Base-by-base conservation (phyloP, 139 green algal species). In the Dunaliella sp. region DNA sequence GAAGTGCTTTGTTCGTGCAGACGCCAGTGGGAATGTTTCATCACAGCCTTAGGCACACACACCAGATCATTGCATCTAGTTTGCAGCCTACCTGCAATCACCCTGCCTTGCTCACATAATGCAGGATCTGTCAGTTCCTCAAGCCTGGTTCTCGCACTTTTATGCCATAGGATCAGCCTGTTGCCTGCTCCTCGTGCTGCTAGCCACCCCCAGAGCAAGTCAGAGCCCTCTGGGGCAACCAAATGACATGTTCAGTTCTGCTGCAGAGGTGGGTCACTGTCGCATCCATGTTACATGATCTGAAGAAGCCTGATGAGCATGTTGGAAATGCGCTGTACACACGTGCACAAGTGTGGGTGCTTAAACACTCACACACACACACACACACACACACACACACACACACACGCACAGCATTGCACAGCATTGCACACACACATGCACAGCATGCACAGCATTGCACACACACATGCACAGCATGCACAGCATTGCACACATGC, bases 61-160 rank as follows among this genome's bases (percentile, higher is more conserved):
- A n/a, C n/a, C n/a, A n/a, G n/a, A n/a, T n/a, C n/a, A n/a, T n/a
- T n/a, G n/a, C n/a, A n/a, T n/a, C n/a, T n/a, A n/a, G n/a, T n/a
- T n/a, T n/a, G n/a, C n/a, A n/a, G n/a, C n/a, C n/a, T n/a, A n/a
- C n/a, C n/a, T n/a, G n/a, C n/a, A n/a, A n/a, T n/a, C n/a, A n/a
- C n/a, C n/a, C n/a, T n/a, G n/a, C n/a, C n/a, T n/a, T n/a, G n/a
- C n/a, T n/a, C n/a, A n/a, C n/a, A n/a, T n/a, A n/a, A n/a, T n/a
- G 58, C 91, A 94, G 90, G 87, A 94, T 33, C 81, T 83, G 77
- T 87, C 84, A 24, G 94, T 97, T 75, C 94, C 94, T 1, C 94
- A 97, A 82, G 73, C 33, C 33, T 96, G 89, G 90, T 97, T 97
- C 80, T 82, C 84, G 36, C 93, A 97, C 80, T 97, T 97, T 87